These are phyloP conservation scores for Lentinula guzmanii DNA, from an alignment of 768 basidiomycete genomes.

Conservation along the genomic window DNA sequence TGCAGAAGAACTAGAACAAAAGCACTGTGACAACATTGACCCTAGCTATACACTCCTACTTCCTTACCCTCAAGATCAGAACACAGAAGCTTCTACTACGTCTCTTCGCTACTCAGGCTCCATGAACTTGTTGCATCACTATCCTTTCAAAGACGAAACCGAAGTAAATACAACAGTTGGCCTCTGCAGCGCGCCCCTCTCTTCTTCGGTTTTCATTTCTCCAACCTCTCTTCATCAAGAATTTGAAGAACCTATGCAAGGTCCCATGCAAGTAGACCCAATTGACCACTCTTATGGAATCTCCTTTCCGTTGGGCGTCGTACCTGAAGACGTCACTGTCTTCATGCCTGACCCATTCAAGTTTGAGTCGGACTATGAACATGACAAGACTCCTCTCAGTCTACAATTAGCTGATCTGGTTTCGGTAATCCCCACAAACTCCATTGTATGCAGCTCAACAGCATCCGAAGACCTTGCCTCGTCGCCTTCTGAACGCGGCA, in stretches of 20 bases:
- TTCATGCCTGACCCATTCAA: background rate
- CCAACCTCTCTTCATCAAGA: background rate
- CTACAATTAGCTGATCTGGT: background rate
- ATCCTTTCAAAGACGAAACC: background rate
- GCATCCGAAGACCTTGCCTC: background rate
- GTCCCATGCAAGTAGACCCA: background rate
- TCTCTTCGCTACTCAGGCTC: background rate
- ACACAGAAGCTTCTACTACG: background rate
- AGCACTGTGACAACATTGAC: background rate
- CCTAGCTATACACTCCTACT: background rate
- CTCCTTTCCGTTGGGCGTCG: background rate
- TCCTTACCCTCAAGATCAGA: background rate
- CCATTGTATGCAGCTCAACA: background rate
- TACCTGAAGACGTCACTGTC: background rate
- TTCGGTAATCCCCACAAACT: background rate
- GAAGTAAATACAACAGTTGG: background rate
- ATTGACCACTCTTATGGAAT: background rate
- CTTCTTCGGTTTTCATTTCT: background rate
- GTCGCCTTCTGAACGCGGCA: background rate
- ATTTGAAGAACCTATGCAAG: background rate
- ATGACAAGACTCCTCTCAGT: background rate
- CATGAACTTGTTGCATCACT: background rate
- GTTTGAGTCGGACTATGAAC: background rate
- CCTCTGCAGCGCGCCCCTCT: background rate
- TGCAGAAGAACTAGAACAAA: background rate